Base-by-base conservation (phyloP, 2,329 filamentous ascomycete genomes). In the Cordyceps cicadae region DNA sequence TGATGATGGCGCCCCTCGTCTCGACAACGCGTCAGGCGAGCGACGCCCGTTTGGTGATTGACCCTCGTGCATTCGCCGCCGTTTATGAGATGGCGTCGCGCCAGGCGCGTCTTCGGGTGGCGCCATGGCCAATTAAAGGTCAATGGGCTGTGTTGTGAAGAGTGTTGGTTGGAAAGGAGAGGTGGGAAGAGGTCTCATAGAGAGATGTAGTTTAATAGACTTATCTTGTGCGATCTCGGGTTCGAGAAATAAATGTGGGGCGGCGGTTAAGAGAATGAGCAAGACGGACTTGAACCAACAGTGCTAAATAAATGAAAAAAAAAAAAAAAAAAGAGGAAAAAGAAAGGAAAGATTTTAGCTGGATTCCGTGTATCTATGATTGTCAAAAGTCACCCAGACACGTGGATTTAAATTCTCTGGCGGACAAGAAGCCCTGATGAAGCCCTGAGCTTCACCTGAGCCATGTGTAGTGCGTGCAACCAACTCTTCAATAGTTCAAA, bases 41-140 rank as follows among this genome's bases (percentile, higher is more conserved):
- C 65, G 64, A 51, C 71, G 15, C 67, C 39, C 15, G 12, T 37
- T 63, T 15, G 66, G 67, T 1, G 68, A 68, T 12, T 70, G 69
- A 41, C 66, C 67, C 52, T 70, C 66, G 32, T 66, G 63, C 3
- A 71, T 74, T 64, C 68, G 73, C 52, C 68, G 71, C 54, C 73
- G 68, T 64, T 75, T 75, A 29, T 62, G 64, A 15, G 66, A 66
- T 46, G 70, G 68, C 26, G 69, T 66, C 24, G 64, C 61, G n/a
- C 62, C 65, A 11, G 65, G 66, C 41, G 60, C 63, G 21, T 70
- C 67, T 45, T 68, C 65, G 45, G 66, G 66, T 19, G 67, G 67
- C 53, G 67, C 67, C 74, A 75, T 75, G 56, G 55, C 41, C 26
- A 8, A 24, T 21, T 2, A 4, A 29, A 43, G 14, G 19, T 57